Evolutionary conservation across 805 yeast species (phyloP), one percentile per base, ranked within the genome.

Genomic region (Wickerhamiella sergipiensis): DNA sequence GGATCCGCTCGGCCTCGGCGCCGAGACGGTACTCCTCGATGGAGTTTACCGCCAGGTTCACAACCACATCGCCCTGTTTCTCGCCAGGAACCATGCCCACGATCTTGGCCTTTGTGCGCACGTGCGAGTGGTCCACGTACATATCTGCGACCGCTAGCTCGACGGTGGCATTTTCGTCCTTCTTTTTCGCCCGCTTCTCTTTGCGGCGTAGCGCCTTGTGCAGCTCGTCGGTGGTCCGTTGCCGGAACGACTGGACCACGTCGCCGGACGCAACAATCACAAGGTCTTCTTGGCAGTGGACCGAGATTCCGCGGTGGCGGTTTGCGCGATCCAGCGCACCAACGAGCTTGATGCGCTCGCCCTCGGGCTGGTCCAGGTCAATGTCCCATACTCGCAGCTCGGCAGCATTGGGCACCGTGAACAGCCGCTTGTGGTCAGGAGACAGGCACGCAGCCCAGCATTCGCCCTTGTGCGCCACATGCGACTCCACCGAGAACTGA

Each of bases 401-500:
- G 56, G 84, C 81, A 56, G 85, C 88, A 60, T 79, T 77, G 44
- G 95, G 89, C 26, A 84, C 75, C 0, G 97, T 88, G 19, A 88
- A 66, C 26, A 77, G 68, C 33, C 57, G 43, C 8, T 17, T 29
- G 1, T n/a, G n/a, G 13, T 43, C 52, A 5, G 46, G 84, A 60
- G 88, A 65, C n/a, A 4, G 21, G 2, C 49, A 43, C 6, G 53
- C 52, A 2, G 85, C 71, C 97, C 97, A 92, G 69, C 96, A 86
- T 66, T 92, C 97, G 52, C 90, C 89, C 21, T 84, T 74, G 64
- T 87, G 95, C 0, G 97, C 95, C 54, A 88, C 80, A 64, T 89
- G 97, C 1, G 97, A 89, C 64, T 92, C 99, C 5, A 88, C 71
- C 67, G 97, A 86, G 64, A 87, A 95, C 63, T 85, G 87, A 3